phyloP scores from a whole-genome alignment of 805 yeast species.

The Yarrowia divulgata region DNA sequence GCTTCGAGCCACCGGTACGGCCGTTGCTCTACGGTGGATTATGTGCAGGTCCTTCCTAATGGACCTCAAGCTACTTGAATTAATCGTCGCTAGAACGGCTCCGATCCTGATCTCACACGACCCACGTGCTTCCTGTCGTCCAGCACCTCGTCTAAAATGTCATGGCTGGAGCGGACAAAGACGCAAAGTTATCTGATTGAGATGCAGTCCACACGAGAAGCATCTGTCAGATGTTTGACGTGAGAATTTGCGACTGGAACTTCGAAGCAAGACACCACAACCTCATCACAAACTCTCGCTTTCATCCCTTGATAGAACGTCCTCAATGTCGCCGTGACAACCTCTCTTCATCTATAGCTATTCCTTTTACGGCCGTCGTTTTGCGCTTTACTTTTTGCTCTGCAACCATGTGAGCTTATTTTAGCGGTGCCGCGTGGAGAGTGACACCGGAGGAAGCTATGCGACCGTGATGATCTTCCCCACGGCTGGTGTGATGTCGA shows the following conservation, averaged over 20 bases:
- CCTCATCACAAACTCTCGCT: not conserved
- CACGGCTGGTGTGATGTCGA: not conserved
- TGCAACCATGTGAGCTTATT: constrained; percentile 10
- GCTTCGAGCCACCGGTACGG: too few species aligned
- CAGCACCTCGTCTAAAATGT: not conserved
- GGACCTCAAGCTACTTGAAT: too few species aligned
- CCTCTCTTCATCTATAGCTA: not conserved
- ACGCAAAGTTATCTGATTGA: constrained; percentile 25
- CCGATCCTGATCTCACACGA: not conserved
- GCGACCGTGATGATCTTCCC: not conserved
- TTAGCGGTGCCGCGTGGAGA: constrained; percentile 10
- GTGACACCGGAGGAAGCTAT: not conserved
- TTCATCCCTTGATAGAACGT: not conserved
- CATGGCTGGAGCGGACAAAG: not conserved
- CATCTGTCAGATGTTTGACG: too few species aligned
- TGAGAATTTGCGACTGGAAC: too few species aligned
- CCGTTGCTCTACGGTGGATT: too few species aligned
- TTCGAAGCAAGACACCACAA: too few species aligned
- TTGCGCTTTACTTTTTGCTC: not conserved
- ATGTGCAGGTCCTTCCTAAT: too few species aligned
- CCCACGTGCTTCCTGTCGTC: constrained; percentile 1
- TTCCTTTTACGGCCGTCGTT: not conserved
- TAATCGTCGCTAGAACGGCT: not conserved
- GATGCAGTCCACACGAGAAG: not conserved
- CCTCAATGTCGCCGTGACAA: not conserved